These are phyloP conservation scores for Salvia miltiorrhiza DNA, from an alignment of 257 asterid species.

Conservation along the genomic window DNA sequence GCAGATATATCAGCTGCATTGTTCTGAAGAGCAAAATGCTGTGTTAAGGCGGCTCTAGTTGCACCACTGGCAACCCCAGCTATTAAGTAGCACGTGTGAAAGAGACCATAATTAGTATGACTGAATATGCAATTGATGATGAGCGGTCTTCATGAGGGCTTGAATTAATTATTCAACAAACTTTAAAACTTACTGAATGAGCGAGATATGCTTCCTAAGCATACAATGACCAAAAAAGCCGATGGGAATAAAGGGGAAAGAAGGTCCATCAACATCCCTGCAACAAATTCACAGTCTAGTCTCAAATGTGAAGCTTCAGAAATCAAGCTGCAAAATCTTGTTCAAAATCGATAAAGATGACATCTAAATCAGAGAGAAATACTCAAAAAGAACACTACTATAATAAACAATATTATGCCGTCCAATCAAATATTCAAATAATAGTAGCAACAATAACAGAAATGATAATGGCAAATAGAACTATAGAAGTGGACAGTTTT, in stretches of 20 bases:
- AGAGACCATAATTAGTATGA: constrained; percentile 12
- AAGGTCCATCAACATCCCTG: constrained; percentile 99
- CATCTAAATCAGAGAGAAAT: neutral
- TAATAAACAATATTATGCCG: neutral
- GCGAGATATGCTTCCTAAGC: constrained; percentile 96
- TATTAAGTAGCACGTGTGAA: constrained; percentile 30
- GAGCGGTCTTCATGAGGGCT: constrained; percentile 5
- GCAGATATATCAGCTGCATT: constrained; percentile 99
- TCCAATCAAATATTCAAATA: neutral
- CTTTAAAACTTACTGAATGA: constrained; percentile 78
- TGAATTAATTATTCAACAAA: neutral
- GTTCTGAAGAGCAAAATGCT: constrained; percentile 95
- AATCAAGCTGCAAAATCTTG: neutral
- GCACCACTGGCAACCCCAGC: constrained; percentile 99
- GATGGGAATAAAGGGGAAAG: constrained; percentile 93
- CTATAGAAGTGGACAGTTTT: constrained; percentile 9
- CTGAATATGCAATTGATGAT: neutral
- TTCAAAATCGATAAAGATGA: neutral
- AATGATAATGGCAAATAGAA: neutral
- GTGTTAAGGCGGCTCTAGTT: constrained; percentile 97
- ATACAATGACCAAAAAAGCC: constrained; percentile 72
- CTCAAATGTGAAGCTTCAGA: neutral
- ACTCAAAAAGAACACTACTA: neutral
- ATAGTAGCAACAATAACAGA: neutral
- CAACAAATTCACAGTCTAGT: constrained; percentile 22